Base-by-base conservation (phyloP, 2,329 filamentous ascomycete genomes). In the Monosporascus ibericus region DNA sequence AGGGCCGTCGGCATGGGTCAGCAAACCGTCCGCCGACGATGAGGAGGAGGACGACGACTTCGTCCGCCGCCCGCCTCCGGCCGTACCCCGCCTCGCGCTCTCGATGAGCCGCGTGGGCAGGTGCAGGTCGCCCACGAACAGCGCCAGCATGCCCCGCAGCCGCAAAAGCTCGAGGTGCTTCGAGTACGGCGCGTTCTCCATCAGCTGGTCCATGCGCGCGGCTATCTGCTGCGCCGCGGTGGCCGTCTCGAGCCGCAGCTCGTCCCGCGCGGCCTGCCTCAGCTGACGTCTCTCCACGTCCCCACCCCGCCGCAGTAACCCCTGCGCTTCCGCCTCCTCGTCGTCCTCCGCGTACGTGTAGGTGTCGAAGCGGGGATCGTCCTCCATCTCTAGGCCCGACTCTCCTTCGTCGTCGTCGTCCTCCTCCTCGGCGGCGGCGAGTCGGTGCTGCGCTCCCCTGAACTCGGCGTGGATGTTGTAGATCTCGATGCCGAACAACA, bases 401-500 rank as follows among this genome's bases (percentile, higher is more conserved):
- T 54, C 52, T 14, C 63, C 60, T 2, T 58, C 52, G 8, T 58
- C 56, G 7, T 62, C 54, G 6, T 52, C 55, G 17, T 57, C 54
- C 3, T 63, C 61, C 22, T 61, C 61, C 3, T 59, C 56, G 15
- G 60, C 53, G 6, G 57, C 49, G 1, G 47, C 49, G 48, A 17
- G 40, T 9, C 2, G 52, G 24, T 22, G 36, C 38, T 79, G 63
- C 11, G 70, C 77, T 48, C 65, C 64, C 51, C 68, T 71, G 63
- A 79, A 79, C 72, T 84, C 84, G 47, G 81, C 75, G 63, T 88
- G 81, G 1, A 85, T 75, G 55, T 87, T 82, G 66, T 90, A 92
- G 49, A 96, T 80, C 81, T 94, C 92, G 46, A 90, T 80, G 48
- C 84, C 84, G 60, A 92, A 85, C 72, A 95, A 80, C 15, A 87